These are phyloP conservation scores for Fusarium sulawesiense DNA, from an alignment of 2,329 filamentous ascomycete species.

Conservation along the genomic window DNA sequence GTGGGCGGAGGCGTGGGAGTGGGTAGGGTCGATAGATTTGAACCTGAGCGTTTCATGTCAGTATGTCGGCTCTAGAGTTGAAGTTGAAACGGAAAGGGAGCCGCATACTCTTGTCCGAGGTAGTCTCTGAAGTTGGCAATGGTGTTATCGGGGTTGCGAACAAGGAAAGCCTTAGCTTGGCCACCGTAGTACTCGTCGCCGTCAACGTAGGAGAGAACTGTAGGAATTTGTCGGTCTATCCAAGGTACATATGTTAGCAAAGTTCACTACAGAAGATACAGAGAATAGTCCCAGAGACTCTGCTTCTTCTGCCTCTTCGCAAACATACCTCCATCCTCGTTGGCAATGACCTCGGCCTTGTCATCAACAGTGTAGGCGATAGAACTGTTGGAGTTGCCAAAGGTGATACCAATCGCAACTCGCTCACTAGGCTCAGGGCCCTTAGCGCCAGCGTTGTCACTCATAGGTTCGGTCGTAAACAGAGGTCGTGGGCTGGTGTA, in stretches of 20 bases:
- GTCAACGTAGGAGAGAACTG: conserved; percentile 91
- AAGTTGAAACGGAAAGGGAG: neutral
- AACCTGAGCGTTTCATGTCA: conserved; percentile 63
- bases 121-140: conserved; percentile 97
- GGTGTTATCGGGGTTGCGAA: conserved; percentile 93
- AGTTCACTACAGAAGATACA: neutral
- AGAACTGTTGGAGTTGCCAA: conserved; percentile 98
- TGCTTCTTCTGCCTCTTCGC: neutral
- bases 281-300: neutral
- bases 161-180: conserved; percentile 92
- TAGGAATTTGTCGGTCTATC: conserved; percentile 94
- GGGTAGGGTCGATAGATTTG: conserved; percentile 95
- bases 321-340: conserved; percentile 90
- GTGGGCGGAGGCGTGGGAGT: conserved; percentile 93
- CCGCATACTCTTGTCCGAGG: conserved; percentile 85
- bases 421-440: conserved; percentile 67
- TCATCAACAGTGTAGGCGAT: conserved; percentile 94
- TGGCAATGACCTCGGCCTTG: conserved; percentile 97
- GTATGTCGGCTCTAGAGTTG: conserved; percentile 22
- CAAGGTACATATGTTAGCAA: conserved; percentile 33
- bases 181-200: conserved; percentile 97
- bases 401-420: conserved; percentile 91
- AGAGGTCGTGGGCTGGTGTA: neutral
- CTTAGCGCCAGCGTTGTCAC: conserved; percentile 58
- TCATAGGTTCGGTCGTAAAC: conserved; percentile 53